Base-by-base conservation (phyloP, 202 grass and related monocot species). In the Zoysia matrella region DNA sequence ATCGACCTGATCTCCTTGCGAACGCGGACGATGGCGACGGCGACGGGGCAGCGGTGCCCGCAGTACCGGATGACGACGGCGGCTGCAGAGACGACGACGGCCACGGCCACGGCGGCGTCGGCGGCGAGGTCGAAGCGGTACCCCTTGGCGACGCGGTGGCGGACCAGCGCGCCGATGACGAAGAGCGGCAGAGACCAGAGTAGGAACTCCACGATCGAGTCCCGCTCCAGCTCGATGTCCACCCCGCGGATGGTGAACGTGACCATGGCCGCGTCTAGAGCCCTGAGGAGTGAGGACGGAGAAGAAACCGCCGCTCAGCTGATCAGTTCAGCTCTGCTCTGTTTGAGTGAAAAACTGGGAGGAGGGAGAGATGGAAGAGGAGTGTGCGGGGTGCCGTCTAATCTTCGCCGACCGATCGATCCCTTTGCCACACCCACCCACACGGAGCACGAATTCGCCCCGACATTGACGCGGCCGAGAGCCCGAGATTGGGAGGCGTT, bases 111-210 rank as follows among this genome's bases (percentile, higher is more conserved):
- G 42, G 65, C 77, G 16, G 43, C 16, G 77, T 48, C 77, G 52
- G 77, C 77, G 53, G 68, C 77, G 41, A 67, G 77, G 66, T 80
- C 77, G 52, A 15, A 44, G 43, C 36, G 52, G 16, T 30, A 46
- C 4, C 77, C 16, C 4, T 7, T 40, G 52, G 42, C 18, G 16
- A 58, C 3, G 65, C 65, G 77, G n/a, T n/a, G 11, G 52, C 0
- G 43, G 65, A 60, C 1, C 11, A 80, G 42, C 65, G 11, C 46
- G 16, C 6, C 65, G 43, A 80, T 45, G 77, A 80, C 16, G 52
- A 69, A 11, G 2, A 80, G 65, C n/a, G 65, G 65, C 43, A 80
- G 77, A 11, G 16, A 40, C 77, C 77, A 80, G 51, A 80, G 77
- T 65, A 30, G 65, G 6, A 57, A 1, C 39, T 80, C 65, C 3